These are phyloP conservation scores for Ustilago crameri DNA, from an alignment of 1,284 basidiomycete species.

Conservation along the genomic window DNA sequence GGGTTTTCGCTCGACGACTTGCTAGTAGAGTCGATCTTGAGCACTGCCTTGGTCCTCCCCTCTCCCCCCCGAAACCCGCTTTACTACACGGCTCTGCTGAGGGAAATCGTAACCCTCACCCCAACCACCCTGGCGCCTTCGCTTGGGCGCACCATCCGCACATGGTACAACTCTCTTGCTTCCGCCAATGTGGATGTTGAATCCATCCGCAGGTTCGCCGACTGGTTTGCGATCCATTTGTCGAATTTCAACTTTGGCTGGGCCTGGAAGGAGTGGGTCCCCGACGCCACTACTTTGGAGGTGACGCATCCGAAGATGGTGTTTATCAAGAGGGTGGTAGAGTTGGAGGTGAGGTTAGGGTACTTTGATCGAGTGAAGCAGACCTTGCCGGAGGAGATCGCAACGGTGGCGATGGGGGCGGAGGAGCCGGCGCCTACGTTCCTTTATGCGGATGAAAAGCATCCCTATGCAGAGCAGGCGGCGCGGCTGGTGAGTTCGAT, in stretches of 20 bases:
- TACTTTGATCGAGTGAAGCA: slow-evolving; percentile 93
- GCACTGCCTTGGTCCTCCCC: slow-evolving; percentile 81
- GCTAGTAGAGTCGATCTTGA: slow-evolving; percentile 75
- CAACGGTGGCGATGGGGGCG: slow-evolving; percentile 76
- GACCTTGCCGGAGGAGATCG: slow-evolving; percentile 82
- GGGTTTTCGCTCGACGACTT: slow-evolving; percentile 62
- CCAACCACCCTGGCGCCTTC: slow-evolving; percentile 92
- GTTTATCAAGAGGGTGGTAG: slow-evolving; percentile 87
- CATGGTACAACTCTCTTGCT: slow-evolving; percentile 74
- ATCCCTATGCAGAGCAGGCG: slow-evolving; percentile 82
- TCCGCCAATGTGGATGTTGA: slow-evolving; percentile 78
- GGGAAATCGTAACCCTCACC: slow-evolving; percentile 91
- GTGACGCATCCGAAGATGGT: slow-evolving; percentile 81
- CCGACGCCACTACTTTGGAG: slow-evolving; percentile 80
- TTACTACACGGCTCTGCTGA: slow-evolving; percentile 88
- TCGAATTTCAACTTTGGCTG: slow-evolving; percentile 98
- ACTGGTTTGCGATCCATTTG: slow-evolving; percentile 96
- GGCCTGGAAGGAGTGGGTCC: slow-evolving; percentile 99
- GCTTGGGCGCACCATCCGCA: slow-evolving; percentile 92
- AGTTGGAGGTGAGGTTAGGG: slow-evolving; percentile 88
- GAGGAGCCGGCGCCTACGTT: slow-evolving; percentile 85
- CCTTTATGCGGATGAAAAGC: slow-evolving; percentile 79
- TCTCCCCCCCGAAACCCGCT: slow-evolving; percentile 77
- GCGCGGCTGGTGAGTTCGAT: slow-evolving; percentile 83
- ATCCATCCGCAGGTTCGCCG: slow-evolving; percentile 80